These are phyloP conservation scores for Asterophora parasitica DNA, from an alignment of 768 basidiomycete species.

Conservation along the genomic window DNA sequence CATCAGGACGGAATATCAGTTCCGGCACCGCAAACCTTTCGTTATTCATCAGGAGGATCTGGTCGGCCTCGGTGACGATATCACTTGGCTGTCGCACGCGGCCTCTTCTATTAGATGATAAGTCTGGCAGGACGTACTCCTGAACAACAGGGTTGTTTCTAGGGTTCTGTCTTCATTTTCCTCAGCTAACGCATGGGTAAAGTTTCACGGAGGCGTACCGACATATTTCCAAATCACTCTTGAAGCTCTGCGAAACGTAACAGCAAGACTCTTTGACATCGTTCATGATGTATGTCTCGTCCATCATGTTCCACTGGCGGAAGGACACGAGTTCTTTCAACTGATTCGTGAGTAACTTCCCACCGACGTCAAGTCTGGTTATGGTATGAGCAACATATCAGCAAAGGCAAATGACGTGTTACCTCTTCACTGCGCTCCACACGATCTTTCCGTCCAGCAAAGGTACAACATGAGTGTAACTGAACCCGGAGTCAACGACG, in stretches of 20 bases:
- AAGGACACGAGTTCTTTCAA: conserved; percentile 92
- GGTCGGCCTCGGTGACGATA: conserved; percentile 49
- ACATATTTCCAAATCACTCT: conserved; percentile 68
- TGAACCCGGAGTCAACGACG: conserved; percentile 88
- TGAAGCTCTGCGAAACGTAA: conserved; percentile 74
- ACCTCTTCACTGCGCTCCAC: conserved; percentile 84
- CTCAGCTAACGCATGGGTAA: conserved; percentile 13
- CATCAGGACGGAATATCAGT: conserved; percentile 82
- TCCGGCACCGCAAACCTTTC: conserved; percentile 94
- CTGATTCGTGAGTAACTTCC: conserved; percentile 93
- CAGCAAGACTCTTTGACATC: conserved; percentile 88
- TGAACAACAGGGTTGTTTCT: conserved; percentile 67
- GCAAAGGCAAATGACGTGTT: conserved; percentile 10
- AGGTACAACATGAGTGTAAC: conserved; percentile 90
- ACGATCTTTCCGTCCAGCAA: conserved; percentile 69
- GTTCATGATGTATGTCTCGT: conserved; percentile 92
- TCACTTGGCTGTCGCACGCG: conserved; percentile 51
- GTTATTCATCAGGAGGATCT: conserved; percentile 82
- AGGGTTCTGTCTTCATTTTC: conserved; percentile 41
- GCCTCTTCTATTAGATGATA: conserved; percentile 62
- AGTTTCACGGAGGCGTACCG: conserved; percentile 48
- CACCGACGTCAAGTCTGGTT: conserved; percentile 86
- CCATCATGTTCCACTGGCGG: conserved; percentile 98
- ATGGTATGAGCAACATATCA: conserved; percentile 10
- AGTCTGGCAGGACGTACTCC: conserved; percentile 90